Conservation (phyloP, 345 rosid genomes). For the Eucalyptus curtisii region DNA sequence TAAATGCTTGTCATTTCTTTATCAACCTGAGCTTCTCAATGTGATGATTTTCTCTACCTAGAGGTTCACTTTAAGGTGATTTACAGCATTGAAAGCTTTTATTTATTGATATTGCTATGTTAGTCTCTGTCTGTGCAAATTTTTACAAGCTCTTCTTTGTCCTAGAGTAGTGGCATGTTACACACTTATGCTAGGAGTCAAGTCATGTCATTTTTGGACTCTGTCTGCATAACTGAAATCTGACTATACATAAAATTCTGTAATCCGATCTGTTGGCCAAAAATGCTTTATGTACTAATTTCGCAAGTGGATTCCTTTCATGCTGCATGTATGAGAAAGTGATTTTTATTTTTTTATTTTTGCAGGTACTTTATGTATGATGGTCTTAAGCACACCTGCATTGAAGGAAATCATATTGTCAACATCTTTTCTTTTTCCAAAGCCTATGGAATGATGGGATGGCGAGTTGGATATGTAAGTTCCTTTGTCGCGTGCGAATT, state of each 20-base stretch:
- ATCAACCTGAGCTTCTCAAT: neutral
- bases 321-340: neutral
- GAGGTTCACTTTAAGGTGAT: neutral
- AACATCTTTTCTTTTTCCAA: slow-evolving; percentile 96
- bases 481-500: neutral
- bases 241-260: neutral
- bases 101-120: neutral
- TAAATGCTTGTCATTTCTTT: neutral
- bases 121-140: neutral
- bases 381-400: slow-evolving; percentile 70
- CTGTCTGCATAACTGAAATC: neutral
- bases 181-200: neutral
- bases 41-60: neutral
- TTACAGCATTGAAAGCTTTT: neutral
- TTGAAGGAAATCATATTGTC: slow-evolving; percentile 88
- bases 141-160: neutral
- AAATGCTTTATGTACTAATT: neutral
- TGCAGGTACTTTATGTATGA: slow-evolving; percentile 96
- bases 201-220: neutral
- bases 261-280: neutral
- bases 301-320: neutral
- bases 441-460: slow-evolving; percentile 99
- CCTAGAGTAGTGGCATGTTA: neutral
- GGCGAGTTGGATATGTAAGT: slow-evolving; percentile 99
- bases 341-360: neutral